Percentiles rank a stretch among this genome's conserved stretches.
Conservation (phyloP, 805 yeast species). For the Myxozyma melibiosi region DNA sequence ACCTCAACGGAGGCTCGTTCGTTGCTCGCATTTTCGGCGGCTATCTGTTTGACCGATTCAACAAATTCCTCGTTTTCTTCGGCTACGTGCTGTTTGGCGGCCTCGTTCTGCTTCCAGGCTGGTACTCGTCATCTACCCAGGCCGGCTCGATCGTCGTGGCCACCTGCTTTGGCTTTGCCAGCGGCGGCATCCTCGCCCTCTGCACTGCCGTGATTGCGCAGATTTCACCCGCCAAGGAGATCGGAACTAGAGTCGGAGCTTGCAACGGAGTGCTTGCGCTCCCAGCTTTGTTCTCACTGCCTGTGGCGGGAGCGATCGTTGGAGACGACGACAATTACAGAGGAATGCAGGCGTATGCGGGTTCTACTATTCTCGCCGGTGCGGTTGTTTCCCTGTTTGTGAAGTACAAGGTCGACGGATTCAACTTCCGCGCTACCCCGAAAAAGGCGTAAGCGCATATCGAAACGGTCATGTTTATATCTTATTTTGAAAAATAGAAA, state of each 20-base stretch:
- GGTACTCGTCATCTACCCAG: slow-evolving; percentile 12
- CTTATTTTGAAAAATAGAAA: too few species aligned
- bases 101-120: slow-evolving; percentile 38
- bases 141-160: slow-evolving; percentile 39
- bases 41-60: slow-evolving; percentile 49
- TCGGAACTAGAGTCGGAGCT: slow-evolving; percentile 58
- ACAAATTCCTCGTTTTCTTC: slow-evolving; percentile 46
- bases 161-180: slow-evolving; percentile 40
- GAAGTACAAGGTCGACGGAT: slow-evolving; percentile 8
- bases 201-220: slow-evolving; percentile 41
- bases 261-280: slow-evolving; percentile 59
- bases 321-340: not conserved
- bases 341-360: slow-evolving; percentile 31
- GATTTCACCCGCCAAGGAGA: slow-evolving; percentile 35
- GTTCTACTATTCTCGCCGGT: slow-evolving; percentile 20
- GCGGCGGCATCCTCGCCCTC: slow-evolving; percentile 42
- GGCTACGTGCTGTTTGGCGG: slow-evolving; percentile 39
- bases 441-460: too few species aligned
- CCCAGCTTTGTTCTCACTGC: slow-evolving; percentile 43
- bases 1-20: slow-evolving; percentile 45
- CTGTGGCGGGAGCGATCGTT: slow-evolving; percentile 39
- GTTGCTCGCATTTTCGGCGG: slow-evolving; percentile 57
- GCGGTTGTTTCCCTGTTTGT: slow-evolving; percentile 10
- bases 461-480: too few species aligned
- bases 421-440: not conserved